Percentiles rank a stretch among this genome's conserved stretches.
These are phyloP conservation scores for Stachybotrys chlorohalonatus DNA, from an alignment of 2,329 filamentous ascomycete species.

Conservation along the genomic window DNA sequence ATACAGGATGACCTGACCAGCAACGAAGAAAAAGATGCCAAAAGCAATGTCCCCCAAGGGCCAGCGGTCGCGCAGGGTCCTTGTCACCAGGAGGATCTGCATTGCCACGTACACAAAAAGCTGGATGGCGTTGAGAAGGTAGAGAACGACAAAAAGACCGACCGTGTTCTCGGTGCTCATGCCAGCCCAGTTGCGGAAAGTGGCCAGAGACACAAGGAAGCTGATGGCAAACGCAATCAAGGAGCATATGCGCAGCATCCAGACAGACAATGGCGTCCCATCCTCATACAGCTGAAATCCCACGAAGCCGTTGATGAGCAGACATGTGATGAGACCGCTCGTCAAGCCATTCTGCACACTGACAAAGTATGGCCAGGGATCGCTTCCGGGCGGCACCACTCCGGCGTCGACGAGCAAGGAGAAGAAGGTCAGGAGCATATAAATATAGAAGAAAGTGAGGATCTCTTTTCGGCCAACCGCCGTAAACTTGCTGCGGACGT, in stretches of 20 bases:
- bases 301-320: conserved; percentile 95
- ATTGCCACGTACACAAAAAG: conserved; percentile 77
- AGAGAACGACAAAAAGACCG: conserved; percentile 84
- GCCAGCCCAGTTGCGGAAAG: conserved; percentile 87
- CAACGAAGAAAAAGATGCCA: conserved; percentile 82
- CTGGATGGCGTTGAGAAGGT: conserved; percentile 82
- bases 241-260: conserved; percentile 77
- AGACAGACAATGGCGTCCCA: conserved; percentile 85
- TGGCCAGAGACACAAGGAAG: conserved; percentile 80
- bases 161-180: conserved; percentile 77
- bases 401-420: conserved; percentile 90
- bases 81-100: conserved; percentile 80
- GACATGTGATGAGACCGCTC: conserved; percentile 77
- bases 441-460: conserved; percentile 93
- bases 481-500: conserved; percentile 95
- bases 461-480: conserved; percentile 73
- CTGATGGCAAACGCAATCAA: conserved; percentile 75
- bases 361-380: conserved; percentile 82
- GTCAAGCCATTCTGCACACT: conserved; percentile 77
- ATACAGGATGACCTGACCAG: conserved; percentile 88
- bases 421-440: conserved; percentile 79
- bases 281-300: conserved; percentile 98
- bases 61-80: conserved; percentile 92
- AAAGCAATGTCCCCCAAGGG: conserved; percentile 87
- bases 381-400: conserved; percentile 75